Evolutionary conservation across 768 basidiomycete species (phyloP).

Genomic region (Cystobasidium tubakii): DNA sequence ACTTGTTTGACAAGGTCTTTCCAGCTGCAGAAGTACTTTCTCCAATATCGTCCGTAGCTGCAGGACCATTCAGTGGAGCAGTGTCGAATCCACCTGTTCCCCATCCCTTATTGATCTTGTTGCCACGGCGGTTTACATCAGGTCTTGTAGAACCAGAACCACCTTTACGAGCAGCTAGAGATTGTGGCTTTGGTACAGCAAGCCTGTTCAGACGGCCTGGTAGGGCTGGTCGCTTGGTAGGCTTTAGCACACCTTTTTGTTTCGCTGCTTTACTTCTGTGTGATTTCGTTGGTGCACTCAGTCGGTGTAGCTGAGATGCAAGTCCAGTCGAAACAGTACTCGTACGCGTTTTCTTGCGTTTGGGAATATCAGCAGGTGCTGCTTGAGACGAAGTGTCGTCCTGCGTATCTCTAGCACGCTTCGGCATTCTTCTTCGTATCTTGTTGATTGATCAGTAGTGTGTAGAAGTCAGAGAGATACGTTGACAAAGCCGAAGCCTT

Average conservation of each 20-base stretch:
- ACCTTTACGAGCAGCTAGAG: not conserved
- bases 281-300: not conserved
- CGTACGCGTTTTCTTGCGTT: conserved; percentile 17
- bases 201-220: conserved; percentile 30
- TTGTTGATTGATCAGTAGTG: not conserved
- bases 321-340: not conserved
- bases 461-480: not conserved
- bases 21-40: conserved; percentile 7
- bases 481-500: not conserved
- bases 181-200: conserved; percentile 18
- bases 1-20: not conserved
- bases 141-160: conserved; percentile 28
- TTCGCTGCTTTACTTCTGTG: not conserved
- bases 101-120: conserved; percentile 32
- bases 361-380: not conserved
- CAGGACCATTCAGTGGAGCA: not conserved
- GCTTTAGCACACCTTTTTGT: not conserved
- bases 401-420: conserved; percentile 14
- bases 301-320: not conserved
- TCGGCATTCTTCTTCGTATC: not conserved
- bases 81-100: conserved; percentile 36
- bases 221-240: conserved; percentile 8
- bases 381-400: not conserved
- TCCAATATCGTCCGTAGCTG: conserved; percentile 39
- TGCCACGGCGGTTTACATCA: conserved; percentile 35